These are phyloP conservation scores for Phytophthora capsici DNA, from an alignment of 352 stramenopile species.

Conservation along the genomic window DNA sequence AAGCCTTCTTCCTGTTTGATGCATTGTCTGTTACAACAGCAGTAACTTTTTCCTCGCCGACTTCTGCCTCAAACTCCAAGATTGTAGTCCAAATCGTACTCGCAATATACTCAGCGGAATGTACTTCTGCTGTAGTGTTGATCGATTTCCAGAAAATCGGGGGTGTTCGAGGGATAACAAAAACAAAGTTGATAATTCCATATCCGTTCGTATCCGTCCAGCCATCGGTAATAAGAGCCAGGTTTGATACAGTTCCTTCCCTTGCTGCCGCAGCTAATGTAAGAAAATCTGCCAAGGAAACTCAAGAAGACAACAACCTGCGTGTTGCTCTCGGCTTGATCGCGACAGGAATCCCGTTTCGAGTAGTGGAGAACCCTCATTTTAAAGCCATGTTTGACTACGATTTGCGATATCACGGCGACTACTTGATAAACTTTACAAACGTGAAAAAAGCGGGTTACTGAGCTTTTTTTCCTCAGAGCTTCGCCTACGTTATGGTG, in stretches of 20 bases:
- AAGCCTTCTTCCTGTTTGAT: slow-evolving; percentile 15
- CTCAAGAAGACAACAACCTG: slow-evolving; percentile 3
- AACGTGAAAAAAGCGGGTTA: no score
- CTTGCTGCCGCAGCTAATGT: no score
- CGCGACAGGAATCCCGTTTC: slow-evolving; percentile 14
- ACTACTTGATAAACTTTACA: no score
- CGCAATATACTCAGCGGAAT: slow-evolving; percentile 4
- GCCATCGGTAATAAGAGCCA: no score
- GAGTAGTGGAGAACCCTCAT: slow-evolving; percentile 1
- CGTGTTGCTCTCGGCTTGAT: not conserved
- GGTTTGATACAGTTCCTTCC: no score
- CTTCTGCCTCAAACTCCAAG: not conserved
- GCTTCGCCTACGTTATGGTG: no score
- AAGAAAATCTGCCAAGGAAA: no score
- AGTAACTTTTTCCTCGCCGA: not conserved
- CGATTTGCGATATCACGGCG: no score
- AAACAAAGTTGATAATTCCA: slow-evolving; percentile 22
- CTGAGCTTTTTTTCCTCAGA: no score
- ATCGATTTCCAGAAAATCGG: slow-evolving; percentile 17
- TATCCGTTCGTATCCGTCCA: slow-evolving; percentile 15
- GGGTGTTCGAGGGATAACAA: slow-evolving; percentile 1
- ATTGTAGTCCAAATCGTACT: slow-evolving; percentile 8
- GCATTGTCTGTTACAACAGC: slow-evolving; percentile 25
- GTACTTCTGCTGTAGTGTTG: not conserved
- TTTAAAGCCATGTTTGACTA: slow-evolving; percentile 14